Conservation (phyloP, 345 rosid genomes). For the Noccaea caerulescens region DNA sequence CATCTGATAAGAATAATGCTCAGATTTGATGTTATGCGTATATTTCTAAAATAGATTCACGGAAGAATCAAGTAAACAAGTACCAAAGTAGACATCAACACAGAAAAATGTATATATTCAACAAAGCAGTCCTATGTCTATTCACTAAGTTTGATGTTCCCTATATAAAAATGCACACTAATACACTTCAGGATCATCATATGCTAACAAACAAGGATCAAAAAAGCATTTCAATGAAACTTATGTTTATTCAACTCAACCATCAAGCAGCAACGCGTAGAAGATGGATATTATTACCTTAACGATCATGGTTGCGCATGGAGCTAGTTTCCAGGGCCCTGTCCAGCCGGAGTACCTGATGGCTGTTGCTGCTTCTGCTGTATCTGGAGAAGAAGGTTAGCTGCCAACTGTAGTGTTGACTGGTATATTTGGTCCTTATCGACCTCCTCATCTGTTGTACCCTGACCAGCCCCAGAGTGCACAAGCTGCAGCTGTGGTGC, state of each 20-base stretch:
- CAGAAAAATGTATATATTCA: background rate
- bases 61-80: conserved; percentile 1
- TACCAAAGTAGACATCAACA: conserved; percentile 18
- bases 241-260: conserved; percentile 24
- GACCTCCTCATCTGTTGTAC: conserved; percentile 60
- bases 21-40: background rate
- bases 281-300: conserved; percentile 34
- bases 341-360: conserved; percentile 53
- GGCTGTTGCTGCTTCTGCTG: conserved; percentile 67
- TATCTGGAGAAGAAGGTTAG: conserved; percentile 81
- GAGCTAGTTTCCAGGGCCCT: conserved; percentile 45
- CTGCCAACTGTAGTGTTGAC: conserved; percentile 92
- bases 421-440: conserved; percentile 93
- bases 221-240: background rate
- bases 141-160: background rate
- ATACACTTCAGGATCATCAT: conserved; percentile 10
- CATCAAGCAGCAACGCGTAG: conserved; percentile 1
- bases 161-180: conserved; percentile 12
- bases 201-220: conserved; percentile 14
- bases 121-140: conserved; percentile 10
- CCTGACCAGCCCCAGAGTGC: conserved; percentile 58
- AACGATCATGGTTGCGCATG: conserved; percentile 11
- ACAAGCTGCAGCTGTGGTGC: conserved; percentile 60
- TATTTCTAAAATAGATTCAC: background rate
- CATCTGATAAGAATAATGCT: conserved; percentile 11